These are phyloP conservation scores for Wickerhamiella hasegawae DNA, from an alignment of 805 yeast species.

Conservation along the genomic window DNA sequence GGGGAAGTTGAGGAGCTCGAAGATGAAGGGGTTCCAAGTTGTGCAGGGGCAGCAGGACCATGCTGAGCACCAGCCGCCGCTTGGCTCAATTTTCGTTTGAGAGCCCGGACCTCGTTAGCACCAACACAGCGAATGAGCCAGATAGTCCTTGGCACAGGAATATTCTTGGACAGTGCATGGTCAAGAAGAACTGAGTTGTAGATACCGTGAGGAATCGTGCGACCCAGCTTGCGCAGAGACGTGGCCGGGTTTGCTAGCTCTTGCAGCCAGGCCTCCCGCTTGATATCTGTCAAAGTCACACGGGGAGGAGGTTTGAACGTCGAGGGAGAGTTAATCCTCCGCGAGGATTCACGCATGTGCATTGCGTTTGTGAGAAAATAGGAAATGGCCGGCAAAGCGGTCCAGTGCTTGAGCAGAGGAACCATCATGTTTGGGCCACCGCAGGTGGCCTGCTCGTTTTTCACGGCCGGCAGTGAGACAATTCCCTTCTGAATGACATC, in stretches of 20 bases:
- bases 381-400: constrained; percentile 33
- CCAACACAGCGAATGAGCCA: constrained; percentile 88
- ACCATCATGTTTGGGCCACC: constrained; percentile 33
- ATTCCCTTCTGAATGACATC: constrained; percentile 54
- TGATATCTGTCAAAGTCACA: constrained; percentile 77
- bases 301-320: constrained; percentile 72
- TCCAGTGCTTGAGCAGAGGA: constrained; percentile 24
- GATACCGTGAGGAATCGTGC: constrained; percentile 83
- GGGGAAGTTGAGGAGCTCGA: neutral
- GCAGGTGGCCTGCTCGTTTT: constrained; percentile 55
- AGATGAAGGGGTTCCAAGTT: neutral
- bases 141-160: constrained; percentile 69
- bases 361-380: constrained; percentile 33
- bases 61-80: neutral
- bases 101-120: constrained; percentile 52
- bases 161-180: constrained; percentile 44
- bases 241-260: constrained; percentile 56
- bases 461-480: constrained; percentile 43
- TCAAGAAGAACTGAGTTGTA: constrained; percentile 59
- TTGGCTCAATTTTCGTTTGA: constrained; percentile 31
- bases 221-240: constrained; percentile 50
- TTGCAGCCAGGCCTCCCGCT: constrained; percentile 69
- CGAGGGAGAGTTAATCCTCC: constrained; percentile 32
- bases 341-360: constrained; percentile 29
- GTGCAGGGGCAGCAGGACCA: neutral